Base-by-base conservation (phyloP, 306 rosid genomes). In the Lathyrus oleraceus region DNA sequence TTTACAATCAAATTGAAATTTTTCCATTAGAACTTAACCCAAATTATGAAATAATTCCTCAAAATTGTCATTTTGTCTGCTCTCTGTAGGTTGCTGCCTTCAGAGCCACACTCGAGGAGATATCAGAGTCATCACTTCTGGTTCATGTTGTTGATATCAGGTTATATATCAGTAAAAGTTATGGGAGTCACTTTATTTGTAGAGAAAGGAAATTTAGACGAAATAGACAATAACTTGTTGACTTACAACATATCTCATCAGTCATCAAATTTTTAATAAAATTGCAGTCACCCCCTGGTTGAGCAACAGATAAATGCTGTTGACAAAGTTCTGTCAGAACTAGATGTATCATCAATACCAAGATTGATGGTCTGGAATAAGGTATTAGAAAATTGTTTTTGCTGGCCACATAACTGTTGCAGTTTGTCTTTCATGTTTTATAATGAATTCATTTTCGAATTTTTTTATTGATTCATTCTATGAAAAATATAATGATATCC, bases 31-130 rank as follows among this genome's bases (percentile, higher is more conserved):
- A 47, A 16, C 45, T 36, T 45, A 17, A 19, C n/a, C 63, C 36
- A 11, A 28, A 61, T 57, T 59, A 42, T 61, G 49, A 53, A 61
- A 38, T 65, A 67, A 61, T 63, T 15, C 42, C 74, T n/a, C 59
- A 57, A 17, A 47, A 47, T 36, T 49, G 35, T 56, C 39, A 51
- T 65, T 39, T 45, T 13, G 35, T 56, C 65, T 58, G 58, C 72
- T 20, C 77, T 80, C 61, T 71, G 69, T 69, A 95, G 99, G 87
- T 91, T 83, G 99, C 99, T 81, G 97, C 99, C 76, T 91, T 95
- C 77, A 91, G 96, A 83, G 99, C 97, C 36, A 95, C 99, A 6
- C 78, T 95, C 72, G 99, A 91, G 87, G 97, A 95, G 84, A 95
- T 95, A 81, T 81, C 97, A 25, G 99, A 91, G 80, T 91, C 97